Evolutionary conservation across 1,284 basidiomycete species (phyloP).

Genomic region (Ganoderma meredithae): DNA sequence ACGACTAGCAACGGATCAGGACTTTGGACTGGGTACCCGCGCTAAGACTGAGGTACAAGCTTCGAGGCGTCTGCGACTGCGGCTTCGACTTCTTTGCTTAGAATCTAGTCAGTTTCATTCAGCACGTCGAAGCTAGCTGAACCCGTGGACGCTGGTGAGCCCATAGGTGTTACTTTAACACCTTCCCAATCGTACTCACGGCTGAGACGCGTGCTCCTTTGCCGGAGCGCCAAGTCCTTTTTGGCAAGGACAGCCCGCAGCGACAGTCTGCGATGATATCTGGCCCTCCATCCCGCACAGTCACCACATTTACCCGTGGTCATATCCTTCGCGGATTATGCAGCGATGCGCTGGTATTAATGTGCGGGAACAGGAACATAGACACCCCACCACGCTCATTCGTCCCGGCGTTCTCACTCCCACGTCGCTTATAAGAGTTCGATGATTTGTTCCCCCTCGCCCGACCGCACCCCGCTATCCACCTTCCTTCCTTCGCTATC

Average conservation of each 20-base stretch:
- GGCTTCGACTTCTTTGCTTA: constrained; percentile 2
- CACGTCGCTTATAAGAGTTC: constrained; percentile 28
- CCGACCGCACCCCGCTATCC: constrained; percentile 15
- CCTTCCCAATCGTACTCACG: background rate
- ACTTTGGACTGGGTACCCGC: background rate
- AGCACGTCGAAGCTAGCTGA: background rate
- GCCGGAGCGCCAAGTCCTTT: background rate
- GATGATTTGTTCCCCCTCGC: constrained; percentile 11
- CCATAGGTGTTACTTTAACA: background rate
- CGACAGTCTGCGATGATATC: background rate
- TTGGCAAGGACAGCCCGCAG: background rate
- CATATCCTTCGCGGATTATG: constrained; percentile 1
- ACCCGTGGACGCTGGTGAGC: constrained; percentile 1
- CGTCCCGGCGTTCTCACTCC: constrained; percentile 19
- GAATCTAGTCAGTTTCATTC: background rate
- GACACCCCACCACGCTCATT: background rate
- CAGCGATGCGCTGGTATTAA: background rate
- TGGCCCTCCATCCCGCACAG: background rate
- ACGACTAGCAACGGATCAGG: background rate
- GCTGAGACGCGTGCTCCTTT: background rate
- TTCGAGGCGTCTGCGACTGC: background rate
- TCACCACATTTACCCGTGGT: background rate
- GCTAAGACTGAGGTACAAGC: background rate
- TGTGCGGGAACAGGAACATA: background rate
- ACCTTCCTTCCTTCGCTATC: constrained; percentile 4